Base-by-base conservation (phyloP, 2,329 filamentous ascomycete species). In the Sporothrix humicola region DNA sequence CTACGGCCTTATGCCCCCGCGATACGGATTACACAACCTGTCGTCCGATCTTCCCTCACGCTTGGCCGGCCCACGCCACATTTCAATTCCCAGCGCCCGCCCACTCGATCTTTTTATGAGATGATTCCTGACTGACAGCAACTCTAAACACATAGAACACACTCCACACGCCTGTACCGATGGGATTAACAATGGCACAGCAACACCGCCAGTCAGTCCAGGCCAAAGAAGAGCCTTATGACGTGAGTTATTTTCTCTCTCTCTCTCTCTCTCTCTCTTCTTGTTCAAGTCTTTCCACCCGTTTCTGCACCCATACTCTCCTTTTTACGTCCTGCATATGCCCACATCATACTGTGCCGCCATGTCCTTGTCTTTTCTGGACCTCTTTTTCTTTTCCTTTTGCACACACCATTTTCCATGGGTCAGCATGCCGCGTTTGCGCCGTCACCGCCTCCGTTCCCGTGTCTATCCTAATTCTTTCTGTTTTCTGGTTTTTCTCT, bases 181-280 rank as follows among this genome's bases (percentile, higher is more conserved):
- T 84, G 82, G 81, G 83, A 79, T 81, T 83, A 78, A 82, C 82
- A 77, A 85, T 85, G 84, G 82, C 82, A 76, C 83, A 83, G 77
- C 83, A 83, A 77, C 82, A 83, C 76, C 82, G 82, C 76, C 83
- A 84, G 81, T 79, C 82, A 72, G 80, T 81, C 79, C 81, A 82
- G 68, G 83, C 82, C 74, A 84, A 85, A 77, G 83, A 84, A 76
- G 83, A 85, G 77, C 81, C 81, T 52, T 79, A 79, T 76, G 83
- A 84, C 75, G 83, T 85, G 76, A 83, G 83, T 82, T 78, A 75
- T 75, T 78, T 3, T 26, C 23, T 26, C 23, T 26, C 23, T 26
- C 23, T 26, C 23, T 26, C 23, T 26, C 23, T 26, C 23, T 26
- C 23, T 26, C 23, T 26, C 23, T 26, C 23, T 26, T 26, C 23